Evolutionary conservation across 257 asterid species (phyloP).

Genomic region (Solanum appendiculatum): DNA sequence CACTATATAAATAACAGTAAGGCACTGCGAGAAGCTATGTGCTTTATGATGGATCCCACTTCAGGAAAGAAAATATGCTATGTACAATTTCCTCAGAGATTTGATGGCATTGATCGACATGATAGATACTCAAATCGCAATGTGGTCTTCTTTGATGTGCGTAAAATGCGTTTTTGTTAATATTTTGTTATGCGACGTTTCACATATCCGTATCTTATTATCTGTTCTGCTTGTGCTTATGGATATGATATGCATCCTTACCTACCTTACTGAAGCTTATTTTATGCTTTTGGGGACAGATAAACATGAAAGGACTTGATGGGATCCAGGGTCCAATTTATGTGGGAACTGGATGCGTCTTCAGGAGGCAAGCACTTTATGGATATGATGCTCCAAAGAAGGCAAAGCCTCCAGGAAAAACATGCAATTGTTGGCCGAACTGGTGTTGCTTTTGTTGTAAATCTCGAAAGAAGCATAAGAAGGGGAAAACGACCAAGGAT

Average conservation of each 20-base stretch:
- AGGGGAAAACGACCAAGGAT: conserved; percentile 24
- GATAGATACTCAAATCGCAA: conserved; percentile 62
- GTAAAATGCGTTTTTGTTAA: conserved; percentile 1
- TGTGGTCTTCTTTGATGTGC: conserved; percentile 58
- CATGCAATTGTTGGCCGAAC: conserved; percentile 54
- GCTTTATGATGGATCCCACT: conserved; percentile 72
- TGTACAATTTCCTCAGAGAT: conserved; percentile 68
- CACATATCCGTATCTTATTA: neutral
- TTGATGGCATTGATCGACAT: conserved; percentile 56
- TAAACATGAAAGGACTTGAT: conserved; percentile 69
- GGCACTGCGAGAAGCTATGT: conserved; percentile 66
- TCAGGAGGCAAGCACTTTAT: conserved; percentile 61
- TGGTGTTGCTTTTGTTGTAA: conserved; percentile 43
- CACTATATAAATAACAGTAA: conserved; percentile 60
- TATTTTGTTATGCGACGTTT: neutral
- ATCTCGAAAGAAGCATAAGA: conserved; percentile 30
- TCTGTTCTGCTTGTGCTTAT: neutral
- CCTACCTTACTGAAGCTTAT: neutral
- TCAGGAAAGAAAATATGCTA: conserved; percentile 66
- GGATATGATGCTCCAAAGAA: conserved; percentile 64
- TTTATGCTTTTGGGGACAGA: conserved; percentile 24
- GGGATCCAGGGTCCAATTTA: conserved; percentile 77
- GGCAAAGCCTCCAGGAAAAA: conserved; percentile 38
- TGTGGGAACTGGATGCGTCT: conserved; percentile 69
- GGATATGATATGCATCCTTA: neutral